Conservation (phyloP, 164 flowering plant species). For the Brasenia schreberi region DNA sequence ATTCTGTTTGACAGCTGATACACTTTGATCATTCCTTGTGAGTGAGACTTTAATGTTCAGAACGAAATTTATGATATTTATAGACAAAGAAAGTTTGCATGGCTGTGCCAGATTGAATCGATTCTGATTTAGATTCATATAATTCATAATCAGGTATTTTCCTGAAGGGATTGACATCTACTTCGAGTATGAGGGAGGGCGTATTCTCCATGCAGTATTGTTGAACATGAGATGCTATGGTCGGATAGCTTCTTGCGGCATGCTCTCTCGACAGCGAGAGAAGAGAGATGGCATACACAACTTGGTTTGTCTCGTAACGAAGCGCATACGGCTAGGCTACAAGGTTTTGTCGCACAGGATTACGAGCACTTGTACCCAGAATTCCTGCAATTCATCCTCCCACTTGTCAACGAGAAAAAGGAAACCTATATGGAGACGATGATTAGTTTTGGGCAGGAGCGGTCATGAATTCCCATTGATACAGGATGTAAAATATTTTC, state of each 20-base stretch:
- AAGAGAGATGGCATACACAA: constrained; percentile 28
- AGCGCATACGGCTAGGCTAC: constrained; percentile 27
- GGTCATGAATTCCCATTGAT: too few species aligned
- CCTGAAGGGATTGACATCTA: constrained; percentile 54
- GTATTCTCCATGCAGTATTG: constrained; percentile 51
- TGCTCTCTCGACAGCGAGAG: constrained; percentile 36
- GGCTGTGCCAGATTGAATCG: too few species aligned
- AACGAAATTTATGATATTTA: too few species aligned
- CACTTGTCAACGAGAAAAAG: too few species aligned
- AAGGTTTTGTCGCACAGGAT: constrained; percentile 31
- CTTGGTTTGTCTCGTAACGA: constrained; percentile 16
- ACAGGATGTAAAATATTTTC: too few species aligned
- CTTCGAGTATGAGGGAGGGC: constrained; percentile 57
- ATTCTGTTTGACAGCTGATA: too few species aligned
- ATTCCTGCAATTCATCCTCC: constrained; percentile 7
- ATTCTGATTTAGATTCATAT: too few species aligned
- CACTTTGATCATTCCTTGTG: too few species aligned
- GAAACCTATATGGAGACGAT: too few species aligned
- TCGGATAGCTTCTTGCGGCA: constrained; percentile 44
- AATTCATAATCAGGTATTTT: constrained; percentile 18
- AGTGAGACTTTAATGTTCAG: too few species aligned
- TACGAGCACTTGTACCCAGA: constrained; percentile 19
- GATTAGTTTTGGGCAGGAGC: too few species aligned
- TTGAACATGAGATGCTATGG: constrained; percentile 42
- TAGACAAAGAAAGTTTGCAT: too few species aligned